phyloP scores from a whole-genome alignment of 805 yeast genomes.

The Teunomyces aglyptinius region DNA sequence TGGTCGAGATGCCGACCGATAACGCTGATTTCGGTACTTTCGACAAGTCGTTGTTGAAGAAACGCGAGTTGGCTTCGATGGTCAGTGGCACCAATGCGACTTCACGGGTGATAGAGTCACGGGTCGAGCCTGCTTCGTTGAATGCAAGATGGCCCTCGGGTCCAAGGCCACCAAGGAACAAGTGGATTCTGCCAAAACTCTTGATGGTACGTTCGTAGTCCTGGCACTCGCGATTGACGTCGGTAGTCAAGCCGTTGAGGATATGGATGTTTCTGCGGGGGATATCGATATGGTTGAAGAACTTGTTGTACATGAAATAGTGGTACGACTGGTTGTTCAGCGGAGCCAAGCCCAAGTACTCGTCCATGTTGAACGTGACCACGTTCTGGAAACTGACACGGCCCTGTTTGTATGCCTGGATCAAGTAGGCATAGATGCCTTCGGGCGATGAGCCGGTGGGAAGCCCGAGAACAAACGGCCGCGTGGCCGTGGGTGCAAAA shows the following conservation, averaged over 20 bases:
- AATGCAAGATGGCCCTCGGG: slow-evolving; percentile 63
- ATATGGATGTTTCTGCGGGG: slow-evolving; percentile 52
- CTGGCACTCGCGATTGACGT: slow-evolving; percentile 46
- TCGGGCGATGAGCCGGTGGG: slow-evolving; percentile 66
- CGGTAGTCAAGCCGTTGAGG: slow-evolving; percentile 49
- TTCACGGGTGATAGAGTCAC: slow-evolving; percentile 45
- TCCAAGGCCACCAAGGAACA: slow-evolving; percentile 59
- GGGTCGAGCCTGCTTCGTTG: slow-evolving; percentile 53
- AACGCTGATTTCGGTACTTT: slow-evolving; percentile 53
- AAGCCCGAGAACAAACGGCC: slow-evolving; percentile 55
- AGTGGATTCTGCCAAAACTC: slow-evolving; percentile 47
- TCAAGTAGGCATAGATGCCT: slow-evolving; percentile 47
- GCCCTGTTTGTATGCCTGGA: slow-evolving; percentile 42
- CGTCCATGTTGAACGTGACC: slow-evolving; percentile 63
- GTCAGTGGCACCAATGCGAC: slow-evolving; percentile 50
- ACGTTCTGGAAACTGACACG: slow-evolving; percentile 49
- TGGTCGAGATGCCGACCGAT: slow-evolving; percentile 57
- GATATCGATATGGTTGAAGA: slow-evolving; percentile 56
- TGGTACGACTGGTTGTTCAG: slow-evolving; percentile 52
- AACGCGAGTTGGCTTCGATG: slow-evolving; percentile 52
- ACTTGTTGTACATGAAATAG: slow-evolving; percentile 55
- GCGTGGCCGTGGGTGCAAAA: slow-evolving; percentile 43
- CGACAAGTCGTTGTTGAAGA: slow-evolving; percentile 44
- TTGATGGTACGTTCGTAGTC: slow-evolving; percentile 49
- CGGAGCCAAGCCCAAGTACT: slow-evolving; percentile 51